Percentiles rank a stretch among this genome's conserved stretches.
Conservation (phyloP, 1,284 basidiomycete genomes). For the Sporisorium exsertum region DNA sequence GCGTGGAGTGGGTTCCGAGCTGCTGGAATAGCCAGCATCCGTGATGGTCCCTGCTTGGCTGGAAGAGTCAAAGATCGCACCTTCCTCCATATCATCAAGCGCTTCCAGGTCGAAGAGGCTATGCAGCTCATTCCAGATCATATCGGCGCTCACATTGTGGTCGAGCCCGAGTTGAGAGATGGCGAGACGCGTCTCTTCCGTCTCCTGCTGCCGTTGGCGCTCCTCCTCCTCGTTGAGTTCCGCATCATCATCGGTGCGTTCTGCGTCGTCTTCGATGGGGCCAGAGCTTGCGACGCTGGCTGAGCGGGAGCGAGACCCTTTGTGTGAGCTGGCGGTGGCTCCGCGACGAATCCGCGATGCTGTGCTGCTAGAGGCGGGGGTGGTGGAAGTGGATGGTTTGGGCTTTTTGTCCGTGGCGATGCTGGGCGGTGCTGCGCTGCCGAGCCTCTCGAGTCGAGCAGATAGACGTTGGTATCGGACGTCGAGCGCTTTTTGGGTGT, state of each 20-base stretch:
- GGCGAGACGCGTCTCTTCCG: slow-evolving; percentile 30
- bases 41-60: slow-evolving; percentile 44
- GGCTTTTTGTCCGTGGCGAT: slow-evolving; percentile 27
- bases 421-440: slow-evolving; percentile 37
- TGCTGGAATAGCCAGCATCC: slow-evolving; percentile 31
- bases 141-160: slow-evolving; percentile 23
- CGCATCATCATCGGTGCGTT: slow-evolving; percentile 37
- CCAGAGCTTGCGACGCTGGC: slow-evolving; percentile 41
- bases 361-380: slow-evolving; percentile 2
- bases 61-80: slow-evolving; percentile 45
- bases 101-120: slow-evolving; percentile 57
- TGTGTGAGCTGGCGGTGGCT: slow-evolving; percentile 9
- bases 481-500: slow-evolving; percentile 48
- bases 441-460: slow-evolving; percentile 37
- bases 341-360: slow-evolving; percentile 26
- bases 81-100: slow-evolving; percentile 58
- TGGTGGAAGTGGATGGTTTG: slow-evolving; percentile 18
- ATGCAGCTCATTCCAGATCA: slow-evolving; percentile 53
- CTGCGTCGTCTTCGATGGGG: slow-evolving; percentile 32
- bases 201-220: slow-evolving; percentile 35
- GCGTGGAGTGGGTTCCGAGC: slow-evolving; percentile 24
- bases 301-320: slow-evolving; percentile 44
- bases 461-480: slow-evolving; percentile 24
- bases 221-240: slow-evolving; percentile 42
- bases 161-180: slow-evolving; percentile 45